Percentiles rank a stretch among this genome's conserved stretches.
phyloP scores from a whole-genome alignment of 192 early-diverging fungal genomes.

The Powellomyces hirtus region DNA sequence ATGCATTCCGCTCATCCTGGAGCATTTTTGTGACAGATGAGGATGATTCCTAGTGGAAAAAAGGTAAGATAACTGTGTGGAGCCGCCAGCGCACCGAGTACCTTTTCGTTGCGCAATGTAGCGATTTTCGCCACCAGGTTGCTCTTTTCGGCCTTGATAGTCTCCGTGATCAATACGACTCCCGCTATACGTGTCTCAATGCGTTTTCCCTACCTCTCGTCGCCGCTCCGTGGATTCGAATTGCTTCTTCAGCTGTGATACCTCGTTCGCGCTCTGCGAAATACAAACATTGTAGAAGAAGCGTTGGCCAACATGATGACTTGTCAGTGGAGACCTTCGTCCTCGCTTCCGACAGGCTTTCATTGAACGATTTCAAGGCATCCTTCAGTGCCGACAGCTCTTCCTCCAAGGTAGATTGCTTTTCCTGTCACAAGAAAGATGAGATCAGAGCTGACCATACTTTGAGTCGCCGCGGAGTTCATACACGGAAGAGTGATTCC shows the following conservation, averaged over 20 bases:
- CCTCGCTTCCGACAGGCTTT: not conserved
- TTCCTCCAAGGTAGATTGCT: too few species aligned
- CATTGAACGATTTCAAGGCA: not conserved
- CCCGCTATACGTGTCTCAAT: not conserved
- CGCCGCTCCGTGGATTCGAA: conserved; percentile 16
- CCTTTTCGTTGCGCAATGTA: conserved; percentile 20
- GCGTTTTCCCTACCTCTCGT: conserved; percentile 8
- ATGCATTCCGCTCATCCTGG: not conserved
- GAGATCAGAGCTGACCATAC: too few species aligned
- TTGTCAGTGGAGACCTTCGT: not conserved
- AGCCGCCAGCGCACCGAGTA: not conserved
- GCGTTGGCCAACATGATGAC: not conserved
- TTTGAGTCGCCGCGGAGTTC: too few species aligned
- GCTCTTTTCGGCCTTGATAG: conserved; percentile 3
- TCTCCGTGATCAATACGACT: not conserved
- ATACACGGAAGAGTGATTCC: too few species aligned
- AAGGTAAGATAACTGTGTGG: not conserved
- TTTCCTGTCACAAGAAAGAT: too few species aligned
- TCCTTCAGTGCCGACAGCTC: not conserved
- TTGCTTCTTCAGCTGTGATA: conserved; percentile 15
- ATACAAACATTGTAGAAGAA: not conserved
- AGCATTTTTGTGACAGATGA: conserved; percentile 1
- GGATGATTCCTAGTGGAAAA: not conserved
- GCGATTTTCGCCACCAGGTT: conserved; percentile 16
- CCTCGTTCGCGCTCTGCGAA: not conserved